Percentiles rank a stretch among this genome's conserved stretches.
phyloP scores from a whole-genome alignment of 192 early-diverging fungal genomes.

The Coemansia guatemalensis region DNA sequence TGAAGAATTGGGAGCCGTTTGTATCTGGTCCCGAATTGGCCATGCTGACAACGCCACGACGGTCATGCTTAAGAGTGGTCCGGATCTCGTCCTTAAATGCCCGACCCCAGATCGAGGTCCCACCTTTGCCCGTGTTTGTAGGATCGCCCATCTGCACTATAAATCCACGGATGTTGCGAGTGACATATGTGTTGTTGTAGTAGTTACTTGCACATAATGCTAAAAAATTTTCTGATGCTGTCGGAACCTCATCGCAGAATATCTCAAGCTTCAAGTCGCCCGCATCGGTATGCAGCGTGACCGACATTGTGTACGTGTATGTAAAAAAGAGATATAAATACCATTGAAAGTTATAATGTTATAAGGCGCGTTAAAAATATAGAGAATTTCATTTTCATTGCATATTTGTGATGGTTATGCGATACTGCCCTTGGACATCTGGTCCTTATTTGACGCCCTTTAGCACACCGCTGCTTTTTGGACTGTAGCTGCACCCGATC shows the following conservation, averaged over 20 bases:
- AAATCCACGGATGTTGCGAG: constrained; percentile 82
- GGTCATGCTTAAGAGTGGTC: constrained; percentile 79
- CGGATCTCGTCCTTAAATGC: constrained; percentile 82
- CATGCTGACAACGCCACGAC: constrained; percentile 88
- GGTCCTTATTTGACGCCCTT: too few species aligned
- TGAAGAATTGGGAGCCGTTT: constrained; percentile 91
- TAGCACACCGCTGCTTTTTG: too few species aligned
- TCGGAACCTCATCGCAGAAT: constrained; percentile 85
- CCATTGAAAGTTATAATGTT: too few species aligned
- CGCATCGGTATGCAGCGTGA: constrained; percentile 89
- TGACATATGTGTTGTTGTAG: constrained; percentile 85
- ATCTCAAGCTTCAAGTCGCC: constrained; percentile 95
- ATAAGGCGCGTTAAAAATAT: too few species aligned
- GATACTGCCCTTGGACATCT: not conserved
- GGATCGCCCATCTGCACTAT: constrained; percentile 92
- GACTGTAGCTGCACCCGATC: too few species aligned
- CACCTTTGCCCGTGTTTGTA: constrained; percentile 83
- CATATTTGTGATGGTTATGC: not conserved
- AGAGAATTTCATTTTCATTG: not conserved
- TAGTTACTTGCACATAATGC: constrained; percentile 93
- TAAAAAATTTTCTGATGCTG: constrained; percentile 90
- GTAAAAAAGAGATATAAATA: not conserved
- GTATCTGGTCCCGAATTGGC: constrained; percentile 89
- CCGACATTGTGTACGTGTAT: constrained; percentile 55
- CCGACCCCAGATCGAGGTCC: constrained; percentile 80